Evolutionary conservation across 169 alveolate species (phyloP).

Genomic region (Perkinsus marinus): DNA sequence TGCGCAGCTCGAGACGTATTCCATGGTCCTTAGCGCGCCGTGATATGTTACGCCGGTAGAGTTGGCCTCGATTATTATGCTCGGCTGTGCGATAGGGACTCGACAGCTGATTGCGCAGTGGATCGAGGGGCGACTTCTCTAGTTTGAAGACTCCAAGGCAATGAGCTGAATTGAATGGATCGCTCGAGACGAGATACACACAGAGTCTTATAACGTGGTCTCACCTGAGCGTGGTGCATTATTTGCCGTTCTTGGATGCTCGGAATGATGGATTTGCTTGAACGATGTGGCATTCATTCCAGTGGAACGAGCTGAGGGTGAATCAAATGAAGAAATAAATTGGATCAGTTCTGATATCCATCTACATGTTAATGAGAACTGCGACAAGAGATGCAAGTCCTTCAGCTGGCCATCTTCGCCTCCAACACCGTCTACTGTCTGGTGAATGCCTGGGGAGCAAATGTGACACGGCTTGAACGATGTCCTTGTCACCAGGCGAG

Average conservation of each 20-base stretch:
- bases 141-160: neutral
- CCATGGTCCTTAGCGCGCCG: neutral
- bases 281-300: no score
- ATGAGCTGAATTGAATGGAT: neutral
- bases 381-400: neutral
- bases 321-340: no score
- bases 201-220: neutral
- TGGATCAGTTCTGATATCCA: no score
- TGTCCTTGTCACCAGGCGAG: no score
- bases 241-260: neutral
- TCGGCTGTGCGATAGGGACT: neutral
- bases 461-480: no score
- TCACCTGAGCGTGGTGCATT: neutral
- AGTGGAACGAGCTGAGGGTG: no score
- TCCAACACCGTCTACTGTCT: no score
- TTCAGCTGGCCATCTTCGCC: neutral
- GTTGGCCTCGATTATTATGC: neutral
- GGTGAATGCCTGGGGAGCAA: no score
- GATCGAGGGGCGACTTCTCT: neutral
- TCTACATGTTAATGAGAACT: neutral
- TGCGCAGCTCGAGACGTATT: neutral
- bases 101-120: neutral
- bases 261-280: neutral
- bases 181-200: neutral
- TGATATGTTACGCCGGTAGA: neutral